A percentile compares a stretch with the other conserved stretches of the same genome.
These are phyloP conservation scores for Colletotrichum coccodes DNA, from an alignment of 2,329 filamentous ascomycete species.

Conservation along the genomic window DNA sequence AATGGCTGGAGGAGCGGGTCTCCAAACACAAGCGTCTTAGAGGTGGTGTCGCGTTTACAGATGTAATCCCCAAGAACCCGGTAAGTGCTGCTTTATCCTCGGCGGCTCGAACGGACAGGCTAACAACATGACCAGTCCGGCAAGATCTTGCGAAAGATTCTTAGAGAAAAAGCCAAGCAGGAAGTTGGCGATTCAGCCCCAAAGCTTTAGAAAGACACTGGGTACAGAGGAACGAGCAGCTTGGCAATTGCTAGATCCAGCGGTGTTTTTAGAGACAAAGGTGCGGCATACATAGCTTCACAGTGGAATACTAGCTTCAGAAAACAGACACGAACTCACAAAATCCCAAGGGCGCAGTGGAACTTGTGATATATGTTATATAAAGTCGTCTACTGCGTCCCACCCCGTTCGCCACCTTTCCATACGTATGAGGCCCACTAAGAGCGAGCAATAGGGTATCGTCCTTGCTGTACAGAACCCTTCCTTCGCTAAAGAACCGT, in stretches of 20 bases:
- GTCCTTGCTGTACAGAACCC: conserved; percentile 31
- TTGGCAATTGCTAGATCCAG: background rate
- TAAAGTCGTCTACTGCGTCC: background rate
- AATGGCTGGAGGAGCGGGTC: conserved; percentile 73
- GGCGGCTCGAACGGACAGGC: conserved; percentile 2
- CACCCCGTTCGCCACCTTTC: conserved; percentile 23
- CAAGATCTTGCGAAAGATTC: conserved; percentile 71
- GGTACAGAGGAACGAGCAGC: no score
- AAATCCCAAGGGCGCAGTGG: background rate
- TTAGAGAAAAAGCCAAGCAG: conserved; percentile 66
- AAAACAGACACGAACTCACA: background rate
- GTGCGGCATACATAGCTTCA: background rate
- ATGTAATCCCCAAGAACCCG: conserved; percentile 69
- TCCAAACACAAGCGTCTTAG: conserved; percentile 73
- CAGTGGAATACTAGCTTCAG: background rate
- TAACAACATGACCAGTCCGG: conserved; percentile 58
- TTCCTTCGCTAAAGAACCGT: conserved; percentile 21
- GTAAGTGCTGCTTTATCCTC: conserved; percentile 48
- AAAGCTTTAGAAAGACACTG: conserved; percentile 3
- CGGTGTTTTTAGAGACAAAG: background rate
- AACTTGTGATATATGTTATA: conserved; percentile 5
- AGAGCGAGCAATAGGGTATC: conserved; percentile 31
- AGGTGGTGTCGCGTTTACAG: conserved; percentile 76
- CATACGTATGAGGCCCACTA: conserved; percentile 16
- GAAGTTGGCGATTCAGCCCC: conserved; percentile 56